Percentiles rank a stretch among this genome's conserved stretches.
Conservation (phyloP, 192 early-diverging fungal genomes). For the Anaeromyces robustus region DNA sequence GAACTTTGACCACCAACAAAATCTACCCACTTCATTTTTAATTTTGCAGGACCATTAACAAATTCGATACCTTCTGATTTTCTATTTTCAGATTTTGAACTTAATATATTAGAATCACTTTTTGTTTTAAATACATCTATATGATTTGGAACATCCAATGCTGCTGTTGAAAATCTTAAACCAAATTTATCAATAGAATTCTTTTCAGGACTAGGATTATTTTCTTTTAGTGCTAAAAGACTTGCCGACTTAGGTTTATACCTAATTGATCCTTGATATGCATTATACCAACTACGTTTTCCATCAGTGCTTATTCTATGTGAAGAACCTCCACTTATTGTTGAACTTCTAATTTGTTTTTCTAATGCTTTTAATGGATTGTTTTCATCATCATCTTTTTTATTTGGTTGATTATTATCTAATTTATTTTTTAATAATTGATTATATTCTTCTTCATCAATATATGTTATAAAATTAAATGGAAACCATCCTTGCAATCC, state of each 20-base stretch:
- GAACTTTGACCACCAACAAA: not conserved
- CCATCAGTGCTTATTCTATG: not conserved
- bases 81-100: not conserved
- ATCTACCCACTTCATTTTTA: not conserved
- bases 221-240: not conserved
- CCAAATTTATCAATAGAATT: not conserved
- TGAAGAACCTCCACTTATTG: not conserved
- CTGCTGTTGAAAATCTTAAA: not conserved
- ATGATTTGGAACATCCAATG: not conserved
- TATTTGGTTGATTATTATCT: not conserved
- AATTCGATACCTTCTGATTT: not conserved
- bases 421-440: not conserved
- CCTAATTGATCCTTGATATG: not conserved
- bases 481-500: not conserved
- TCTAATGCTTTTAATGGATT: not conserved
- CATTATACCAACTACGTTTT: not conserved
- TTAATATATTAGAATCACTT: not conserved
- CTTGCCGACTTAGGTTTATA: not conserved
- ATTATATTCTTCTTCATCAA: not conserved
- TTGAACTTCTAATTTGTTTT: not conserved
- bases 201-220: not conserved
- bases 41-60: not conserved
- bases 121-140: not conserved
- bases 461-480: not conserved
- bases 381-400: not conserved